Evolutionary conservation across 345 rosid species (phyloP).

Genomic region (Eutrema japonicum): DNA sequence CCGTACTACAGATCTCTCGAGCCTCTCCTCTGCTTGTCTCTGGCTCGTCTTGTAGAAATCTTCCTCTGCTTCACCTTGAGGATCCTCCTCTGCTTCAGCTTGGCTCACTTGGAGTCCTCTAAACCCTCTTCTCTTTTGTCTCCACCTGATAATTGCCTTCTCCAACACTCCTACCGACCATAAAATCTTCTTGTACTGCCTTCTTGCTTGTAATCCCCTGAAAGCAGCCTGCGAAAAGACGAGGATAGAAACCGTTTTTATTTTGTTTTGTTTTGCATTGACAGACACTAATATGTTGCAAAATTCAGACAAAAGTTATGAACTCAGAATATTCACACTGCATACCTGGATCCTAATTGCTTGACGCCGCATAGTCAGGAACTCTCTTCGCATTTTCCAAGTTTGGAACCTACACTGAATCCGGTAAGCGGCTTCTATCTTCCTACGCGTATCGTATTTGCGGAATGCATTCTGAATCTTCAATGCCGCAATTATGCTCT

Average conservation of each 20-base stretch:
- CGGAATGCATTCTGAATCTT: slow-evolving; percentile 96
- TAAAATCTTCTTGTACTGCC: slow-evolving; percentile 71
- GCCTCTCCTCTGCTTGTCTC: slow-evolving; percentile 90
- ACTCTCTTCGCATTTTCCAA: slow-evolving; percentile 80
- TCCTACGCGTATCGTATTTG: slow-evolving; percentile 63
- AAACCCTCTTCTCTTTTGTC: slow-evolving; percentile 79
- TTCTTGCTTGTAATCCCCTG: slow-evolving; percentile 84
- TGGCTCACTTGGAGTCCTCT: slow-evolving; percentile 71
- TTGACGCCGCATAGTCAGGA: slow-evolving; percentile 73
- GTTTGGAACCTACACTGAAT: slow-evolving; percentile 89
- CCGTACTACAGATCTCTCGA: slow-evolving; percentile 77
- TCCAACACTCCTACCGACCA: slow-evolving; percentile 97
- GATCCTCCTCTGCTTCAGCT: slow-evolving; percentile 60
- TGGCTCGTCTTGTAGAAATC: slow-evolving; percentile 77
- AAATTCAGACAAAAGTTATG: slow-evolving; percentile 17
- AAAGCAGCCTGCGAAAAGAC: slow-evolving; percentile 69
- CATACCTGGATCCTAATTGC: slow-evolving; percentile 84
- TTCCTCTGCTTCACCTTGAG: slow-evolving; percentile 54
- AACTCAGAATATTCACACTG: slow-evolving; percentile 9
- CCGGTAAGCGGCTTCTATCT: slow-evolving; percentile 77
- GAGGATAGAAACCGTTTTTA: neutral
- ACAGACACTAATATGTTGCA: slow-evolving; percentile 7
- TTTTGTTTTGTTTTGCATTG: too few relatives aligned
- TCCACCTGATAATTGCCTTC: slow-evolving; percentile 91
- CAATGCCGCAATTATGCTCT: slow-evolving; percentile 81